Conservation (phyloP, 352 stramenopile genomes). For the Pythium rhizo-oryzae region DNA sequence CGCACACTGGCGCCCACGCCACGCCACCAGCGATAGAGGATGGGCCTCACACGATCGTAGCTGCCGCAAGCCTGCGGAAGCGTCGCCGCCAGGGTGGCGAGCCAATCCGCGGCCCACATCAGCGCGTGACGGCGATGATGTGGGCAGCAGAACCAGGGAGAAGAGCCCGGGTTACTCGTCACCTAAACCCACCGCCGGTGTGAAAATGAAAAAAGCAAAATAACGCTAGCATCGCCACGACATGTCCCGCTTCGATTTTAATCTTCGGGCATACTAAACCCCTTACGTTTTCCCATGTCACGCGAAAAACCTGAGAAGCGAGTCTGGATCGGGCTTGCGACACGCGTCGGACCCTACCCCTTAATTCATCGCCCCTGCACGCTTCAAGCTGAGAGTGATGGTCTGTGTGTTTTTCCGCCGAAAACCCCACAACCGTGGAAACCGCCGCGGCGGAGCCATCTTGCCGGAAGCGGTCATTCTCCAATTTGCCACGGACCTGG, state of each 20-base stretch:
- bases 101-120: too few relatives aligned
- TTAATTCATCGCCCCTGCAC: background rate
- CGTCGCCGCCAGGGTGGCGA: too few relatives aligned
- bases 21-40: too few relatives aligned
- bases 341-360: background rate
- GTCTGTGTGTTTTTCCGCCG: background rate
- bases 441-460: background rate
- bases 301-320: background rate
- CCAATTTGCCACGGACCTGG: constrained; percentile 19
- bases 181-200: background rate
- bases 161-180: background rate
- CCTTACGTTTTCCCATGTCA: background rate
- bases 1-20: too few relatives aligned
- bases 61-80: too few relatives aligned
- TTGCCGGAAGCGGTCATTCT: background rate
- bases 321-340: background rate
- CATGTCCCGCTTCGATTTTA: background rate
- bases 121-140: too few relatives aligned
- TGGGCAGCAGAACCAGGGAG: too few relatives aligned
- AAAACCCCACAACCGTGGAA: background rate
- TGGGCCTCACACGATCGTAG: too few relatives aligned
- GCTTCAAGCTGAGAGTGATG: background rate
- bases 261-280: background rate
- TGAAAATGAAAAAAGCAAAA: background rate
- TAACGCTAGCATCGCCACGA: background rate